phyloP scores from a whole-genome alignment of 805 yeast species.

The Candida germanica region DNA sequence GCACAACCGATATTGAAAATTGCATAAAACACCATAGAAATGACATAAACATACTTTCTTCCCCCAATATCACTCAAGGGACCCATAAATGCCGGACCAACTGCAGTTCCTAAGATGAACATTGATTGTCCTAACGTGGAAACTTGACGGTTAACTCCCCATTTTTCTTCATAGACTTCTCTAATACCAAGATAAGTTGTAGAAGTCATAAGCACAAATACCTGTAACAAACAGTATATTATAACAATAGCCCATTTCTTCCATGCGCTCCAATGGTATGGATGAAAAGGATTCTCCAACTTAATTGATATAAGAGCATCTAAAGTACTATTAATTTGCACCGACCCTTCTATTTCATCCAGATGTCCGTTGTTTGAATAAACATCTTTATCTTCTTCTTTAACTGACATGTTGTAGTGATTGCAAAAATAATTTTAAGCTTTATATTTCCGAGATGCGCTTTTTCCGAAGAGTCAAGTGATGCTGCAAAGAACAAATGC shows the following conservation, averaged over 20 bases:
- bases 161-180: not conserved
- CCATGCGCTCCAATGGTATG: not conserved
- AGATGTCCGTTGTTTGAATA: too few species aligned
- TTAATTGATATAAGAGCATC: not conserved
- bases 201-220: not conserved
- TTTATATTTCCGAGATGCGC: too few species aligned
- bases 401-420: not conserved
- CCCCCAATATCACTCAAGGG: not conserved
- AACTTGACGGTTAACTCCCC: not conserved
- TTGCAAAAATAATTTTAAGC: not conserved
- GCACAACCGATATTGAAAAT: not conserved
- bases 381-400: too few species aligned
- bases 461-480: too few species aligned
- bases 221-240: not conserved
- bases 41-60: not conserved
- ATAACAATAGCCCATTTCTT: not conserved
- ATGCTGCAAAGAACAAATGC: too few species aligned
- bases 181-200: not conserved
- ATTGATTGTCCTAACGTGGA: not conserved
- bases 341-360: not conserved
- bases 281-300: not conserved
- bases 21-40: not conserved
- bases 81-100: not conserved
- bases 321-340: not conserved
- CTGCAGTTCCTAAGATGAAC: not conserved